Evolutionary conservation across 2,329 filamentous ascomycete species (phyloP), one percentile per base, ranked within the genome.

Genomic region (Trichoderma atrobrunneum): DNA sequence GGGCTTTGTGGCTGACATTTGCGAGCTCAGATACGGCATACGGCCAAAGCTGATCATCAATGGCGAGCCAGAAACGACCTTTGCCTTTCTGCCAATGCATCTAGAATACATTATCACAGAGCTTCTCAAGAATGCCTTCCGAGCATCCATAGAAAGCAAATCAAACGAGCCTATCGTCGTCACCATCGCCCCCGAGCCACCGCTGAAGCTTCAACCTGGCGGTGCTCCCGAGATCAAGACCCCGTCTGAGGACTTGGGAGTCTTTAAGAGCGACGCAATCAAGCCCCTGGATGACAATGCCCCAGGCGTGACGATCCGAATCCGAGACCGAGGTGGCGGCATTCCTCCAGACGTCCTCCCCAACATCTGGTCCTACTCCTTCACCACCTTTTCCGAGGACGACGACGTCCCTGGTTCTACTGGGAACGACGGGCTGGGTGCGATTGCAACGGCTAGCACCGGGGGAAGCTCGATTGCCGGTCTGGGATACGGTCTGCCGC

Each of bases 91-190:
- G 10, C 96, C 96, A 16, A 96, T 97, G 80, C 96, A 99, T 81
- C 88, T 99, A 28, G 95, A 98, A 82, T 99, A 99, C 81, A 98
- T 99, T 75, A 89, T 98, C 75, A 99, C 95, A 0, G 96, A 99
- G 82, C 87, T 99, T 1, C 87, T 99, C 72, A 99, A 99, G 82
- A 99, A 99, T 79, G 93, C 95, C 1, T 99, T 98, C 84, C 90
- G 96, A 57, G 95, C 96, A 5, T 97, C 94, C 0, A 91, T 98
- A 11, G 96, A 99, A 82, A 91, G 88, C 72, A 90, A 90, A n/a
- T 91, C 92, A 76, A 87, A 88, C 56, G 92, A 97, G 75, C 93
- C 95, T 1, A 87, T 99, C 54, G 93, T 97, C 75, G 91, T 98
- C 73, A 99, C 96, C 16, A 96, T 99, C 74, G 95, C 95, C 0